Base-by-base conservation (phyloP, 2,329 filamentous ascomycete genomes). In the Diaporthe aspalathi region DNA sequence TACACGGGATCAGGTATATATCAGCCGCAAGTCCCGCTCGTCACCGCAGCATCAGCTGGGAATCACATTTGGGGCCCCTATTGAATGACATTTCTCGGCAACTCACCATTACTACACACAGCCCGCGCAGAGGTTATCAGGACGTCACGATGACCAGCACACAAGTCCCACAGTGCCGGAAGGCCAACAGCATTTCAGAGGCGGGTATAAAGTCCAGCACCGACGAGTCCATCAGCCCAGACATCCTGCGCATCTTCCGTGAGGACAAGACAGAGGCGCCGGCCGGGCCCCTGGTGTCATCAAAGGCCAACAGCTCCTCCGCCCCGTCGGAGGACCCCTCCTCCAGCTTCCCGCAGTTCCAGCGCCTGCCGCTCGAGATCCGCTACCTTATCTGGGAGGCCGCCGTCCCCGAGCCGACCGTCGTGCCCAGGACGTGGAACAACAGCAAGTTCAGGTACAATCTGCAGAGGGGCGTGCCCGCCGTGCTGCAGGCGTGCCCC, bases 401-500 rank as follows among this genome's bases (percentile, higher is more conserved):
- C 17, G 73, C 73, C 8, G 22, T 70, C 17, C 73, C 73, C 12
- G 71, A 68, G 12, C 52, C 68, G 16, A 53, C 57, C 5, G 66
- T 73, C 6, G 49, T 71, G 16, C 71, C 73, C 3, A 49, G 73
- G 56, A 71, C 71, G 32, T 74, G 71, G 71, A 70, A 70, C 66
- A 72, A 73, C 32, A 47, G 12, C 7, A 56, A 35, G 20, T 67
- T 71, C 32, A 73, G 73, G 45, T 74, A 73, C 57, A 66, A 54
- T 14, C 71, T 73, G 35, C 65, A 54, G 17, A 60, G 73, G 43
- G 54, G 45, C 32, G 71, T 67, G 2, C 73, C 73, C 6, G 29
- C 71, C 16, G 66, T 73, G 22, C 65, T 74, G n/a, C 73, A 74
- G 52, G 73, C 66, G 32, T 74, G 73, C 50, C 47, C 71, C 32